Conservation (phyloP, 148 eudicot species). For the Cornus kousa region DNA sequence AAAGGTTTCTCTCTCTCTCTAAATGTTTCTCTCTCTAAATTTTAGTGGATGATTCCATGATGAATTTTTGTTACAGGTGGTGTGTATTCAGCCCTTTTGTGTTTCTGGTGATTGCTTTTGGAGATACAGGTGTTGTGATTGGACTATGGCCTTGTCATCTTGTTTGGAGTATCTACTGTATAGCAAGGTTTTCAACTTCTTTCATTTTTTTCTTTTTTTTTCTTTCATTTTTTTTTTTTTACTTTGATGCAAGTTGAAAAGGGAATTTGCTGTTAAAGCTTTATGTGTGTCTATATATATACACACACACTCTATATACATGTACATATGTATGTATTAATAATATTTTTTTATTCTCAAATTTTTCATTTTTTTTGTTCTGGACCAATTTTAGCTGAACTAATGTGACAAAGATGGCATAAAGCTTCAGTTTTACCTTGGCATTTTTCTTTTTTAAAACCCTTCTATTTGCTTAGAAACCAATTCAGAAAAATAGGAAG, state of each 20-base stretch:
- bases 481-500: background rate
- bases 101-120: constrained; percentile 12
- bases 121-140: constrained; percentile 14
- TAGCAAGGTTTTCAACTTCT: constrained; percentile 14
- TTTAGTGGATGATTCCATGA: background rate
- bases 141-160: constrained; percentile 23
- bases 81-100: constrained; percentile 17
- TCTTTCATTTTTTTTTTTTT: background rate
- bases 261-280: too few species aligned
- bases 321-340: too few species aligned
- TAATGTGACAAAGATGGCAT: too few species aligned
- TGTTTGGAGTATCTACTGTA: constrained; percentile 24
- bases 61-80: constrained; percentile 16
- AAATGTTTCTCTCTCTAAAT: background rate
- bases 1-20: constrained; percentile 19
- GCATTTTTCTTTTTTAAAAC: too few species aligned
- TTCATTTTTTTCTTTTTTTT: background rate
- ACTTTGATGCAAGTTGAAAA: background rate
- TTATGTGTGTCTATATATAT: too few species aligned
- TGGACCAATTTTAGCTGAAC: too few species aligned
- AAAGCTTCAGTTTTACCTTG: too few species aligned
- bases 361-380: too few species aligned
- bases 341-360: too few species aligned
- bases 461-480: too few species aligned
- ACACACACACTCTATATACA: too few species aligned